phyloP scores from a whole-genome alignment of 2,329 filamentous ascomycete species.

The Seiridium cupressi region DNA sequence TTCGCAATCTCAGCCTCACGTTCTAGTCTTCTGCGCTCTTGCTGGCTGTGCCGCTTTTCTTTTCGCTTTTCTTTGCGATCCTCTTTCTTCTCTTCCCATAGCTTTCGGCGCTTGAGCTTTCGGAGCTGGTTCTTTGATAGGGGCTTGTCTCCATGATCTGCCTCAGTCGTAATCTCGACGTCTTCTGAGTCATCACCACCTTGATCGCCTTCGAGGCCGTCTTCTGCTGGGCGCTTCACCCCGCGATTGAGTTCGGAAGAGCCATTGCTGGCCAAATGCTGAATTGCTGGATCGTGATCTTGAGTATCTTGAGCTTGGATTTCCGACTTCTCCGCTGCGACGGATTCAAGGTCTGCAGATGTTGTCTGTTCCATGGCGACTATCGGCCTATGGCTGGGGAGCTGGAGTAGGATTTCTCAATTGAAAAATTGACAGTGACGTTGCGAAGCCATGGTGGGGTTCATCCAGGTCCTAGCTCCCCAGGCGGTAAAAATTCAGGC shows the following conservation, averaged over 20 bases:
- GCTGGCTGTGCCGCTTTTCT: constrained; percentile 50
- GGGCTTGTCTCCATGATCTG: constrained; percentile 6
- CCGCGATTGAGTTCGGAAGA: constrained; percentile 5
- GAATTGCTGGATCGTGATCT: constrained; percentile 11
- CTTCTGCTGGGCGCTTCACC: constrained; percentile 34
- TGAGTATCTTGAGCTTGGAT: constrained; percentile 8
- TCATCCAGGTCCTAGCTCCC: neutral
- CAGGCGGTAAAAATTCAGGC: neutral
- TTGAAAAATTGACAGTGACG: neutral
- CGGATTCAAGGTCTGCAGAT: constrained; percentile 7
- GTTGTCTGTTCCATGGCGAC: neutral
- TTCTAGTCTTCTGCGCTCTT: constrained; percentile 47
- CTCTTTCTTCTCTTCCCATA: constrained; percentile 73
- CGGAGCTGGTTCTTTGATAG: constrained; percentile 88
- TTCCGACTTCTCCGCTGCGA: constrained; percentile 10
- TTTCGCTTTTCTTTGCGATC: constrained; percentile 46
- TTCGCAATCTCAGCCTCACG: constrained; percentile 48
- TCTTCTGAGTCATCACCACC: constrained; percentile 66
- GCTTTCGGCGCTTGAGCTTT: constrained; percentile 67
- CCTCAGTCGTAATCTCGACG: constrained; percentile 44
- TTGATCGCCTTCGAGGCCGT: constrained; percentile 49
- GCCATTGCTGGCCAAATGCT: constrained; percentile 1
- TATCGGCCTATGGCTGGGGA: too few species aligned
- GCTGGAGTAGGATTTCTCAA: too few species aligned
- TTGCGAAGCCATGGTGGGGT: constrained; percentile 4